Percentiles rank a stretch among this genome's conserved stretches.
Evolutionary conservation across 805 yeast species (phyloP).

Genomic region (Kazachstania taianensis): DNA sequence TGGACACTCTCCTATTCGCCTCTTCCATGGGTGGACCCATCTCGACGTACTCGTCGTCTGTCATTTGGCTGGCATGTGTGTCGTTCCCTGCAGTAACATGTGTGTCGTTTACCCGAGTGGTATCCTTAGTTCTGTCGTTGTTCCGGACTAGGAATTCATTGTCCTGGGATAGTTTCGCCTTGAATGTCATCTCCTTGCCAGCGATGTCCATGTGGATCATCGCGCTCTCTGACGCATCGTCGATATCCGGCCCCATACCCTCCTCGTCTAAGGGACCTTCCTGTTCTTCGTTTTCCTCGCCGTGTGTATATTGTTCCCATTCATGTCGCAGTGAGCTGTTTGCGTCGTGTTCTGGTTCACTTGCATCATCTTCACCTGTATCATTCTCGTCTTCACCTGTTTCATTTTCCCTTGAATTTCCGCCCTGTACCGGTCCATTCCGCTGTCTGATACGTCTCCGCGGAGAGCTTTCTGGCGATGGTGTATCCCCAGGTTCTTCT

Average conservation of each 20-base stretch:
- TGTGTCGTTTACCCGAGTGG: background rate
- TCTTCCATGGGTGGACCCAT: constrained; percentile 10
- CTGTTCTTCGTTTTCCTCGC: background rate
- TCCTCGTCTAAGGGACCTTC: too few relatives aligned
- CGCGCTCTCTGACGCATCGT: background rate
- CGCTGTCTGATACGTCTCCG: too few relatives aligned
- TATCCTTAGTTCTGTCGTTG: constrained; percentile 1
- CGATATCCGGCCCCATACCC: background rate
- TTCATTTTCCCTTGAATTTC: background rate
- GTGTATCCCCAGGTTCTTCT: too few relatives aligned
- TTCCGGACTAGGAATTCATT: constrained; percentile 14
- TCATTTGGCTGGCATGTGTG: too few relatives aligned
- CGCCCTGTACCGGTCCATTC: too few relatives aligned
- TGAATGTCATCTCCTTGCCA: constrained; percentile 13
- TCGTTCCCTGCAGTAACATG: background rate
- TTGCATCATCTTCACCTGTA: background rate
- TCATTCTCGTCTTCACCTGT: background rate
- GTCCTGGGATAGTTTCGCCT: constrained; percentile 13
- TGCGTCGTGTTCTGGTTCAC: background rate
- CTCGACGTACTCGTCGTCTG: constrained; percentile 5
- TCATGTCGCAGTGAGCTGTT: background rate
- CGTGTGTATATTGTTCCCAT: background rate
- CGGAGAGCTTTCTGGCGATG: too few relatives aligned
- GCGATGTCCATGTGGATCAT: constrained; percentile 15
- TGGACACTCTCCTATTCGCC: constrained; percentile 12